Conservation (phyloP, 805 yeast genomes). For the Wickerhamiella dianesei region DNA sequence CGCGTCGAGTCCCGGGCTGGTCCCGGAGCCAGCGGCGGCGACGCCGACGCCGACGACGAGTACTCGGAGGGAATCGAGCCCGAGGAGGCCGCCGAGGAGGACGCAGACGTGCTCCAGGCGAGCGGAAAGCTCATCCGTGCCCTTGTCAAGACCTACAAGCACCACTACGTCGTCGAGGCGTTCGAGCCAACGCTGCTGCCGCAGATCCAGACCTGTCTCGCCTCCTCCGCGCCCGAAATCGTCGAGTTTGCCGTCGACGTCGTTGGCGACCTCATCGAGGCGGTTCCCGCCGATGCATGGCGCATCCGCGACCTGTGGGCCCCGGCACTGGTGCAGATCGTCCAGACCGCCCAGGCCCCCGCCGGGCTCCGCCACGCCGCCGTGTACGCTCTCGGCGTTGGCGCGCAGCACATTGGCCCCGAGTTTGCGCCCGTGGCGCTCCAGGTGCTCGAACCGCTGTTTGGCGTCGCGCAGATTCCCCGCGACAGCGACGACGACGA, state of each 20-base stretch:
- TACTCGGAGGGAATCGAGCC: slow-evolving; percentile 76
- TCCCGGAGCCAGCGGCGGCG: background rate
- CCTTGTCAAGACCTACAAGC: slow-evolving; percentile 34
- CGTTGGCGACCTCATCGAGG: slow-evolving; percentile 68
- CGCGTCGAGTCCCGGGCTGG: slow-evolving; percentile 41
- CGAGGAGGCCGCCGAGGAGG: slow-evolving; percentile 72
- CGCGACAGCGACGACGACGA: slow-evolving; percentile 70
- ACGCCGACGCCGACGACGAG: slow-evolving; percentile 40
- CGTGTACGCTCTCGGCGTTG: slow-evolving; percentile 67
- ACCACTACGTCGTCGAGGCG: slow-evolving; percentile 35
- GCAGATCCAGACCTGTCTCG: slow-evolving; percentile 44
- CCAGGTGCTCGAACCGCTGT: slow-evolving; percentile 60
- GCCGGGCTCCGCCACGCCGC: slow-evolving; percentile 77
- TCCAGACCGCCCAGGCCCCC: slow-evolving; percentile 14
- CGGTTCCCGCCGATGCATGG: slow-evolving; percentile 45
- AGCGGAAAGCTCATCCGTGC: slow-evolving; percentile 61
- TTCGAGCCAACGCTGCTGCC: slow-evolving; percentile 34
- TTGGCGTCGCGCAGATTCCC: slow-evolving; percentile 58
- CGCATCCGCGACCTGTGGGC: slow-evolving; percentile 38
- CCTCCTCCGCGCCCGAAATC: slow-evolving; percentile 53
- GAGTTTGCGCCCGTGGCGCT: slow-evolving; percentile 49
- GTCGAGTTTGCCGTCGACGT: slow-evolving; percentile 69
- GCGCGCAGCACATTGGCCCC: slow-evolving; percentile 69
- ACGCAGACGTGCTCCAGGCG: slow-evolving; percentile 81
- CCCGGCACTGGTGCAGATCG: slow-evolving; percentile 48